Base-by-base conservation (phyloP, 2,329 filamentous ascomycete species). In the Drechslerella dactyloides region DNA sequence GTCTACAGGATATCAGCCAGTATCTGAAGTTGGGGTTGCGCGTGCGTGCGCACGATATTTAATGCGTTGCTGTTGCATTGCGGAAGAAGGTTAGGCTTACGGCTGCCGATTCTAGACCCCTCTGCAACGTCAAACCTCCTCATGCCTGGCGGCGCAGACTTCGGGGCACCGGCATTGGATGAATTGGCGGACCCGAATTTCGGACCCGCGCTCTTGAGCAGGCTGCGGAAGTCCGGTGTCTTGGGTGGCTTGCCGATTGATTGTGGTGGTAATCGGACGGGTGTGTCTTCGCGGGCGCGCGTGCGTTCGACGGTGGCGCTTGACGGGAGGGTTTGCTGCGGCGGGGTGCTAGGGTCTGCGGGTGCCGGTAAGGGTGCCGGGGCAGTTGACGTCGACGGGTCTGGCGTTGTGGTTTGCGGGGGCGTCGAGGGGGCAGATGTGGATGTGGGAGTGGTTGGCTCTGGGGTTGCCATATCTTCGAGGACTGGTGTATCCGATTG, bases 1-100 rank as follows among this genome's bases (percentile, higher is more conserved):
- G 8, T 33, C 27, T 33, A 33, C 8, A 33, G 27, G n/a, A n/a
- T n/a, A n/a, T n/a, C n/a, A n/a, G n/a, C n/a, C n/a, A n/a, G n/a
- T n/a, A n/a, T n/a, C n/a, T n/a, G n/a, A n/a, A n/a, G n/a, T n/a
- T n/a, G n/a, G n/a, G n/a, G n/a, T n/a, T n/a, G n/a, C n/a, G n/a
- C n/a, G n/a, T n/a, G n/a, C n/a, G n/a, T n/a, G n/a, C n/a, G n/a
- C n/a, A n/a, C n/a, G n/a, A n/a, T n/a, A n/a, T n/a, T n/a, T n/a
- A n/a, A 23, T 60, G 64, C 27, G 64, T 69, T 69, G 64, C 42
- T 53, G 64, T 69, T 69, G 64, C 19, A 69, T 61, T 56, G 56
- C 56, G 51, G 56, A 69, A 55, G 30, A 19, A 30, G 40, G 27
- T 19, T 24, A 66, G 30, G 60, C 64, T 40, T 69, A 69, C 64